phyloP scores from a whole-genome alignment of 2,329 filamentous ascomycete species.

The Hypoxylon sp. region DNA sequence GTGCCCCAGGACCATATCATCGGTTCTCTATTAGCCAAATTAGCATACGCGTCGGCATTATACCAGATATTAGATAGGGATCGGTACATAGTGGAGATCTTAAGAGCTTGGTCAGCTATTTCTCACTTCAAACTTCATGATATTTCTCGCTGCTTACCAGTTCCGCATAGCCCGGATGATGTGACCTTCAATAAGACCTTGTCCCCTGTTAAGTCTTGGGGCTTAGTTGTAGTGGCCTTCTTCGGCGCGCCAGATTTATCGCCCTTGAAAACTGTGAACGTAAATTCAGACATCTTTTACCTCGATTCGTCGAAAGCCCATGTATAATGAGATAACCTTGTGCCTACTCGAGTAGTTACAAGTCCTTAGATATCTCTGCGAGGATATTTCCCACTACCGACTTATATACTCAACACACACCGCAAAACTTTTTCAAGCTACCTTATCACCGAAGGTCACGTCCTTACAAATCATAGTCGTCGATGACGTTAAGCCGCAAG shows the following conservation, averaged over 20 bases:
- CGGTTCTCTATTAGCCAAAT: constrained; percentile 40
- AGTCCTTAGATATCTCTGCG: not conserved
- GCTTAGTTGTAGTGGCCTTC: constrained; percentile 61
- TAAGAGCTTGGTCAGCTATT: constrained; percentile 49
- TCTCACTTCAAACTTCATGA: not conserved
- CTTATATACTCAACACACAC: not conserved
- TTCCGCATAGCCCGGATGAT: constrained; percentile 76
- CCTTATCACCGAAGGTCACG: constrained; percentile 1
- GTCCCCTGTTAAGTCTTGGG: constrained; percentile 60
- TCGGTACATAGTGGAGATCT: constrained; percentile 52
- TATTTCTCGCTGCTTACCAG: constrained; percentile 49
- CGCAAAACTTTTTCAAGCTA: constrained; percentile 16
- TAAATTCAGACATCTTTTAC: constrained; percentile 40
- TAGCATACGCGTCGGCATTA: constrained; percentile 11
- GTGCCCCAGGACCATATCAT: constrained; percentile 60
- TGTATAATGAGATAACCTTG: not conserved
- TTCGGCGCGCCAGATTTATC: constrained; percentile 67
- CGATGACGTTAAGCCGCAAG: constrained; percentile 23
- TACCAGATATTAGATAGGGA: not conserved
- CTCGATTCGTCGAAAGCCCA: not conserved
- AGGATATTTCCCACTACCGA: not conserved
- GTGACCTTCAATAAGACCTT: constrained; percentile 73
- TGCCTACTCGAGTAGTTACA: not conserved
- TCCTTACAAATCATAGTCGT: constrained; percentile 17
- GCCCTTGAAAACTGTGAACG: constrained; percentile 74